phyloP scores from a whole-genome alignment of 2,329 filamentous ascomycete genomes.

The Verticillium nubilum region DNA sequence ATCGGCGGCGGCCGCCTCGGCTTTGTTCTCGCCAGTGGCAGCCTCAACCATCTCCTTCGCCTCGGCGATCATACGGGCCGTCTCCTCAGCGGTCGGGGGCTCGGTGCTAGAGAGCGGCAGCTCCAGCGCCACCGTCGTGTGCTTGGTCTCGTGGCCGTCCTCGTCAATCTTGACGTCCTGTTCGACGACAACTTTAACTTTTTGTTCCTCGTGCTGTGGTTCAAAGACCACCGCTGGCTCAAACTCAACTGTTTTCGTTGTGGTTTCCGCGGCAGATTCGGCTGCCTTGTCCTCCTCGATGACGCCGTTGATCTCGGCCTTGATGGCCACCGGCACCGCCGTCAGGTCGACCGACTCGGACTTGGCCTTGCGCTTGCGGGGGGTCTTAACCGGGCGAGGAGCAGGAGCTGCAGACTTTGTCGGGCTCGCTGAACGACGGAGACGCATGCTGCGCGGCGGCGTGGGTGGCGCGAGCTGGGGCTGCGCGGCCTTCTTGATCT shows the following conservation, averaged over 20 bases:
- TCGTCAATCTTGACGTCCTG: constrained; percentile 51
- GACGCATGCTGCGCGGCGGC: constrained; percentile 41
- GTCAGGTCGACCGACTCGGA: constrained; percentile 33
- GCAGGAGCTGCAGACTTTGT: constrained; percentile 35
- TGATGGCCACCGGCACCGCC: constrained; percentile 12
- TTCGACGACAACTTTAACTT: constrained; percentile 66
- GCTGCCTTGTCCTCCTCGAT: constrained; percentile 20
- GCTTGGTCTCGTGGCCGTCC: constrained; percentile 59
- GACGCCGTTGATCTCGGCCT: constrained; percentile 21
- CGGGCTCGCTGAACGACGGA: constrained; percentile 53
- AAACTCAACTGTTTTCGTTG: constrained; percentile 40
- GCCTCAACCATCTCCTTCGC: constrained; percentile 85
- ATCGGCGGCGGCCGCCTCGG: constrained; percentile 23
- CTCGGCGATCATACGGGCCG: constrained; percentile 76
- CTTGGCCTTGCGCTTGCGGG: constrained; percentile 48
- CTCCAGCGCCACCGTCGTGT: constrained; percentile 70
- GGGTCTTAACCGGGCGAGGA: constrained; percentile 27
- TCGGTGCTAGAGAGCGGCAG: constrained; percentile 58
- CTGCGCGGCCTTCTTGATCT: constrained; percentile 38
- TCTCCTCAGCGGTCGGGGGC: constrained; percentile 70
- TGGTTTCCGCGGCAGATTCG: constrained; percentile 24
- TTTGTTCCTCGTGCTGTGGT: constrained; percentile 49
- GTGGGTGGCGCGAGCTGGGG: constrained; percentile 44
- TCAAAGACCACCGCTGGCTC: constrained; percentile 44
- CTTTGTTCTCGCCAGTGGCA: constrained; percentile 39